Conservation (phyloP, 2,329 filamentous ascomycete genomes). For the Xylaria multiplex region DNA sequence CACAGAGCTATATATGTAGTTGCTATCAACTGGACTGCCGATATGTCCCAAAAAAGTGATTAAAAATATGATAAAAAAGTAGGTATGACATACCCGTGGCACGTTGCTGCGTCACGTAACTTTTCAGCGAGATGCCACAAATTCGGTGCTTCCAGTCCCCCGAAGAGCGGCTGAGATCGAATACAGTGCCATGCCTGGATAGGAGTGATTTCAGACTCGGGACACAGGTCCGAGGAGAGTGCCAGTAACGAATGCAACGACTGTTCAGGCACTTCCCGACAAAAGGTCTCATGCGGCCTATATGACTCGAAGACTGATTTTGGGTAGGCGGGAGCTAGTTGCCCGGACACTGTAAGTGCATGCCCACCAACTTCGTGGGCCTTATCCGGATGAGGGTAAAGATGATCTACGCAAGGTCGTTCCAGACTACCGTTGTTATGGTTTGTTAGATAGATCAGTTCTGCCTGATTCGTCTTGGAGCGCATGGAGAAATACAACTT, state of each 20-base stretch:
- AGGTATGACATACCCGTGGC: constrained; percentile 17
- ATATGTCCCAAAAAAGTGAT: neutral
- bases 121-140: constrained; percentile 14
- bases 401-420: constrained; percentile 20
- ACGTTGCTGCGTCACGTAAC: constrained; percentile 15
- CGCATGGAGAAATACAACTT: neutral
- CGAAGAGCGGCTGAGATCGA: constrained; percentile 22
- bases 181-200: constrained; percentile 22
- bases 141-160: constrained; percentile 12
- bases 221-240: constrained; percentile 21
- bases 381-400: constrained; percentile 14
- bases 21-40: no score
- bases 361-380: constrained; percentile 19
- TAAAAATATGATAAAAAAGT: neutral
- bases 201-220: constrained; percentile 25
- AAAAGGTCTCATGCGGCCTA: constrained; percentile 19
- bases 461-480: neutral
- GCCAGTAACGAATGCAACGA: constrained; percentile 19
- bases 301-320: constrained; percentile 17
- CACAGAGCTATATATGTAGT: no score
- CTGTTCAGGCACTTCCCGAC: constrained; percentile 23
- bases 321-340: constrained; percentile 18
- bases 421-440: constrained; percentile 6
- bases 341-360: constrained; percentile 21
- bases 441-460: neutral